Evolutionary conservation across 2,329 filamentous ascomycete species (phyloP), one percentile per base, ranked within the genome.

Genomic region (Parascedosporium putredinis): DNA sequence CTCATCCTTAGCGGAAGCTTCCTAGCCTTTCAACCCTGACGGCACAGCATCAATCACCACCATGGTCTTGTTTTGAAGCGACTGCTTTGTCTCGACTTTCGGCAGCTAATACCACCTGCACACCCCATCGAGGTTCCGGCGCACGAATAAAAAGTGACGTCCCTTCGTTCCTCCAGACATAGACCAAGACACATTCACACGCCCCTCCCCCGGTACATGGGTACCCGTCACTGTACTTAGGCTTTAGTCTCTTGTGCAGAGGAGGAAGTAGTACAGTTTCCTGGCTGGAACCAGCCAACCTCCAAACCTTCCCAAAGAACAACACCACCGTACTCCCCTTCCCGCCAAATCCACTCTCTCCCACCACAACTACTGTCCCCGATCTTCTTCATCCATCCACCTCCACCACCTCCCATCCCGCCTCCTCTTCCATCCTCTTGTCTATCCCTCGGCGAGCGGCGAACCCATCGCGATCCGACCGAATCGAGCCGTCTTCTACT

Each of bases 301-400:
- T 31, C 27, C 27, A 31, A 31, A 31, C 6, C 27, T 12, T 40
- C 36, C 36, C 36, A n/a, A 40, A 40, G 36, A 40, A 40, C 36
- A 40, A 40, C 36, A 40, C 36, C 36, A 40, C 36, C 36, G 27
- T 18, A 40, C n/a, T 40, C 36, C 36, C 36, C 36, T 40, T 40
- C 36, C 36, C 36, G 18, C 36, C 36, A 40, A 40, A 40, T 18
- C 36, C 36, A 40, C 36, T 40, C 36, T 40, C 36, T 40, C 36
- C 36, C 36, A 40, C 36, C 36, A 20, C 36, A 40, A 40, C 36
- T 40, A 40, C 36, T 40, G 36, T 40, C 36, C 36, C 22, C 36
- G 36, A 40, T n/a, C 36, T 16, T 40, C n/a, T 40, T 40, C 36
- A 9, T 40, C 36, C 36, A 40, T 18, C 36, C 5, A 34, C n/a